phyloP scores from a whole-genome alignment of 495 filamentous ascomycete genomes.

The Xylaria bambusicola region DNA sequence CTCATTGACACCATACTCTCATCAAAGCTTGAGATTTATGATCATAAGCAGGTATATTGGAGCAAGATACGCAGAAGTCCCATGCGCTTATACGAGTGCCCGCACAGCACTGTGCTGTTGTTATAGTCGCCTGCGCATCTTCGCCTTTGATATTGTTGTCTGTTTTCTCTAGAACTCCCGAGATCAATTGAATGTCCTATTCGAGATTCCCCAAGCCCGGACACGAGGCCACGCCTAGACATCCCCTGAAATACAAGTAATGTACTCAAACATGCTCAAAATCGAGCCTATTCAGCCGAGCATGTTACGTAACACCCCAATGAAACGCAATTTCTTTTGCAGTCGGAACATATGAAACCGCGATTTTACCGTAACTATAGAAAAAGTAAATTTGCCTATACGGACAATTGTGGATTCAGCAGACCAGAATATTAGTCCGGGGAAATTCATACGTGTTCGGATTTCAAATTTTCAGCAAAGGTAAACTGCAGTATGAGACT shows the following conservation, averaged over 20 bases:
- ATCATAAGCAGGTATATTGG: too few species aligned
- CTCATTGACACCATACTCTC: too few species aligned
- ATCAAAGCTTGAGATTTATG: too few species aligned
- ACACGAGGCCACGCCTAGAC: neutral
- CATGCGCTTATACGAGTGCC: too few species aligned
- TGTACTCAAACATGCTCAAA: constrained; percentile 14
- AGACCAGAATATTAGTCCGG: neutral
- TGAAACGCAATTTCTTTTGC: constrained; percentile 1
- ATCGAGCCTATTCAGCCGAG: constrained; percentile 10
- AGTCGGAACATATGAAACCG: constrained; percentile 6
- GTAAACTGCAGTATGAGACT: too few species aligned
- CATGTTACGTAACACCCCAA: neutral
- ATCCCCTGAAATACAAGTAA: neutral
- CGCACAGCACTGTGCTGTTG: too few species aligned
- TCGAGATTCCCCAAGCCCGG: neutral
- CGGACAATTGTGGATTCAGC: too few species aligned
- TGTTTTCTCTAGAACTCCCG: too few species aligned
- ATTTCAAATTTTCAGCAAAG: too few species aligned
- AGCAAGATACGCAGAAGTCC: too few species aligned
- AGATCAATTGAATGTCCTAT: neutral
- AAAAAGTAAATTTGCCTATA: too few species aligned
- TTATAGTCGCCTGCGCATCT: too few species aligned
- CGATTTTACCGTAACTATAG: neutral
- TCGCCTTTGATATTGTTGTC: neutral
- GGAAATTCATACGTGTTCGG: neutral